Evolutionary conservation across 495 filamentous ascomycete genomes (phyloP), one percentile per base, ranked within the genome.

Genomic region (Penicillium antarcticum): DNA sequence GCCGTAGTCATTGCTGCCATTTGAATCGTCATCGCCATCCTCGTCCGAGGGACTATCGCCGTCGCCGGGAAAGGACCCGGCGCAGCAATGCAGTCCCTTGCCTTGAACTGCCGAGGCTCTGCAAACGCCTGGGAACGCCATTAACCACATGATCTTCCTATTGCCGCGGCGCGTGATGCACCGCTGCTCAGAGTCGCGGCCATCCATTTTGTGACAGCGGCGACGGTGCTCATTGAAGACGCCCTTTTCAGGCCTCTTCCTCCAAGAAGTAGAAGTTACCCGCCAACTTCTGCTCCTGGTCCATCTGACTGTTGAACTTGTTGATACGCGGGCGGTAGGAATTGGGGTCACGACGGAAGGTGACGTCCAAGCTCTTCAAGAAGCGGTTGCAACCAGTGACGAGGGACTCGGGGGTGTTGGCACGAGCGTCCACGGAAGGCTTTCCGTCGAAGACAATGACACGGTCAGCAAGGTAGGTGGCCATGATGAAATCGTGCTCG

Each of bases 401-500:
- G 38, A 97, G 78, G 48, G 87, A 91, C 74, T 97, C 91, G 18
- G 94, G 95, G 42, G 80, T 74, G 70, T 96, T 96, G 38, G 94
- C 94, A 42, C 81, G 87, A 33, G 94, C 85, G 54, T 96, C 79
- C 52, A 96, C 74, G 61, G 91, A 94, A 12, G 95, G 91, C 71
- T 92, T 65, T 57, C 94, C 94, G 65, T 96, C 94, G 63, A 98
- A 98, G 56, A 97, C 94, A 65, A 98, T 97, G 63, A 98, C 94
- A 58, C 92, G 88, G 62, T 98, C 94, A 35, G 95, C 94, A 16
- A 97, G 84, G 69, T 98, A 98, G 14, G 94, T 88, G 24, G 91
- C 91, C 94, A 97, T 97, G 77, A 97, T 97, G 77, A 98, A 97
- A 84, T 98, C 95, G 87, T 98, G 94, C 84, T 98, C 94, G 60